Evolutionary conservation across 1,284 basidiomycete species (phyloP), one percentile per base, ranked within the genome.

Genomic region (Microbotryum intermedium): DNA sequence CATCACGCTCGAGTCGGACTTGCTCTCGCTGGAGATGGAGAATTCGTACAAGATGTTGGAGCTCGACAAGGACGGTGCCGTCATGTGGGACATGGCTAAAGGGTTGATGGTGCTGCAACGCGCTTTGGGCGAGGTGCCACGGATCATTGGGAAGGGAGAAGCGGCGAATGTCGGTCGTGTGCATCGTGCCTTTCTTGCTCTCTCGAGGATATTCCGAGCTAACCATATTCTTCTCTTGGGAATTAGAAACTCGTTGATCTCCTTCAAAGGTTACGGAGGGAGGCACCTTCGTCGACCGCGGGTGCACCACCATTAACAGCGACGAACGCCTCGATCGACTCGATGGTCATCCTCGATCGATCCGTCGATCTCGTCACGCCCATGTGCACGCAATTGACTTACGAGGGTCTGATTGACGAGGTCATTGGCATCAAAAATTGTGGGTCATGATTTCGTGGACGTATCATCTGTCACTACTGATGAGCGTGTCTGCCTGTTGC

Each of bases 361-460:
- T 82, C 85, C 48, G 84, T 89, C n/a, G 95, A 98, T 73, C 88
- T 97, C 84, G 85, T 95, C 56, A 97, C 94, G 0, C 92, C 94
- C 1, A 80, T 98, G 57, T 84, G 94, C 50, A 98, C 94, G 1
- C 94, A 98, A 72, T 78, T 98, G 57, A 99, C 95, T 0, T 99
- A 97, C 71, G 87, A 97, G 73, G 95, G 95, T 20, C 84, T 99
- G 48, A 80, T 97, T n/a, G 94, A 98, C 71, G 95, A 98, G 73
- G 78, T 91, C 47, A 79, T 97, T 50, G 90, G 90, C 1, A 86
- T 98, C 65, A 86, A 82, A 74, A 90, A 95, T 70, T 87, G 92
- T 89, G 67, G 57, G 85, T 74, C 18, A 23, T 26, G 23, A n/a
- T 13, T 16, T 26, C 26, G 30, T 8, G 28, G 16, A 13, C 52